Evolutionary conservation across 108 stramenopile species (phyloP).

Genomic region (Aurantiochytrium sp.): DNA sequence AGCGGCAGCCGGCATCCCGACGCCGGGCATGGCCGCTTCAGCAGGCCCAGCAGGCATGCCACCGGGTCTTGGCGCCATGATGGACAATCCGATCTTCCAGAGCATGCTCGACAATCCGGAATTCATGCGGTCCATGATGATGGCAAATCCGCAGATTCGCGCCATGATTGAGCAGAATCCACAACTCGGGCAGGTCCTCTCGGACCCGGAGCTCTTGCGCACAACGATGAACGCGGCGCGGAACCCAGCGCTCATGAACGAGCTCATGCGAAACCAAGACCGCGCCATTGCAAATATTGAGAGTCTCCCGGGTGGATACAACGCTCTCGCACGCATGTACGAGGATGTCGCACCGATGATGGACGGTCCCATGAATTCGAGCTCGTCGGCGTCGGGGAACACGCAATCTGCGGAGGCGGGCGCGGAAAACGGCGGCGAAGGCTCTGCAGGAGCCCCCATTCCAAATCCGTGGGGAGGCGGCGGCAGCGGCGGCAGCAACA

Average conservation of each 20-base stretch:
- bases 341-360: slow-evolving; percentile 84
- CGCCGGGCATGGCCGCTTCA: slow-evolving; percentile 54
- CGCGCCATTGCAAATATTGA: slow-evolving; percentile 85
- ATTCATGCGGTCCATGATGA: slow-evolving; percentile 73
- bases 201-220: slow-evolving; percentile 77
- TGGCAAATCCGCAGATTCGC: slow-evolving; percentile 81
- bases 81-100: slow-evolving; percentile 75
- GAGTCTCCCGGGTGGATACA: slow-evolving; percentile 86
- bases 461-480: slow-evolving; percentile 82
- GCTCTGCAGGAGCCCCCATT: slow-evolving; percentile 61
- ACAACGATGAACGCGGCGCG: slow-evolving; percentile 85
- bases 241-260: slow-evolving; percentile 70
- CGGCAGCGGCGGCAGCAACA: not conserved
- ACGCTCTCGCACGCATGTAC: slow-evolving; percentile 83
- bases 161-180: slow-evolving; percentile 76
- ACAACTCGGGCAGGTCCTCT: slow-evolving; percentile 68
- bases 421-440: slow-evolving; percentile 15
- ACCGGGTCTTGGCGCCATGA: slow-evolving; percentile 34
- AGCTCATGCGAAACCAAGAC: slow-evolving; percentile 84
- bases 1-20: slow-evolving; percentile 39
- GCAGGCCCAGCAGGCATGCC: not conserved
- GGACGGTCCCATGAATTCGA: slow-evolving; percentile 56
- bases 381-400: too few species aligned
- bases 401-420: not conserved
- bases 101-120: slow-evolving; percentile 75